These are phyloP conservation scores for Colletotrichum musae DNA, from an alignment of 2,329 filamentous ascomycete genomes.

Conservation along the genomic window DNA sequence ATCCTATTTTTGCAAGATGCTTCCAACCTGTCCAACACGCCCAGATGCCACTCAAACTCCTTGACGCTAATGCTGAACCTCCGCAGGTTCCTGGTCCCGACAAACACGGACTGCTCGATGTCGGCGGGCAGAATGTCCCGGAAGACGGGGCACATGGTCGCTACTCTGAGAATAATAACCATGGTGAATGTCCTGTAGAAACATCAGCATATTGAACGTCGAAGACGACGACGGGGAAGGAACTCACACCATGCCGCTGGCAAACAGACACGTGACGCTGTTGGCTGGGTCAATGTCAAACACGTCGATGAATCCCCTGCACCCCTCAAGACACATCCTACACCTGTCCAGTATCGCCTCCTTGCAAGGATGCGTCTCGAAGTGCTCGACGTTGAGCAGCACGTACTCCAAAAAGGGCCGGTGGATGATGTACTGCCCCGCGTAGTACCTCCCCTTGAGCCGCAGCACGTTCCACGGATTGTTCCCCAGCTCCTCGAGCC, in stretches of 20 bases:
- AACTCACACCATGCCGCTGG: conserved; percentile 50
- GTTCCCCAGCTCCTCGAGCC: conserved; percentile 43
- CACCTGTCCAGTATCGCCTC: conserved; percentile 44
- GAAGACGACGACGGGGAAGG: accelerated
- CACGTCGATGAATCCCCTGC: conserved; percentile 47
- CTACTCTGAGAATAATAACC: conserved; percentile 44
- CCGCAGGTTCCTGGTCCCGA: conserved; percentile 43
- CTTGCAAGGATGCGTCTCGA: conserved; percentile 45
- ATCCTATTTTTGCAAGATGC: conserved; percentile 23
- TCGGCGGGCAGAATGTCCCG: conserved; percentile 40
- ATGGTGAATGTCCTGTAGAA: conserved; percentile 46
- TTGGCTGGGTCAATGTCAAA: conserved; percentile 47
- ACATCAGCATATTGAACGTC: not conserved
- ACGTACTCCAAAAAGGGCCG: conserved; percentile 49
- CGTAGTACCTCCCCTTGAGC: conserved; percentile 48
- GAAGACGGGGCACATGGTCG: conserved; percentile 41
- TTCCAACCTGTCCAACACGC: conserved; percentile 42
- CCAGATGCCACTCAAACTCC: conserved; percentile 45
- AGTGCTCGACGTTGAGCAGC: conserved; percentile 45
- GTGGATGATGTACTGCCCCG: conserved; percentile 50
- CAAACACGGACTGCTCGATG: conserved; percentile 41
- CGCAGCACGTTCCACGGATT: conserved; percentile 50
- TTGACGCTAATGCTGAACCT: conserved; percentile 44
- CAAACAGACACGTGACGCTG: conserved; percentile 47
- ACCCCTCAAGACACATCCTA: conserved; percentile 45